These are phyloP conservation scores for Heliophila coronopifolia DNA, from an alignment of 441 rosid genomes.

Conservation along the genomic window DNA sequence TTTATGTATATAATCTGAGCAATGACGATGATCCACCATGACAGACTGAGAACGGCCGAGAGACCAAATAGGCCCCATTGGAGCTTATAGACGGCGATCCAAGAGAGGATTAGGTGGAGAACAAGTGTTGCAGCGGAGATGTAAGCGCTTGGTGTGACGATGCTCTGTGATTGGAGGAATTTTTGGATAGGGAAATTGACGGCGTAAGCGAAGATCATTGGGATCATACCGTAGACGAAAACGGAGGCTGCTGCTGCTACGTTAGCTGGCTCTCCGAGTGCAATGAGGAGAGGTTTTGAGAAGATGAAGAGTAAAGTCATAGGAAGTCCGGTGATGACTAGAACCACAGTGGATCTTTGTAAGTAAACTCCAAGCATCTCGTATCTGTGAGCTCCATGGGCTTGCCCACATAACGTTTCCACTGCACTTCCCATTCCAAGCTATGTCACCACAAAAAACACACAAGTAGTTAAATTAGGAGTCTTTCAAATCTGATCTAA, in stretches of 20 bases:
- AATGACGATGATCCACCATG: slow-evolving; percentile 46
- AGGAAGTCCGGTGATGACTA: slow-evolving; percentile 33
- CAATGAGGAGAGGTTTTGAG: no score
- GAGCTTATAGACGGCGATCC: slow-evolving; percentile 34
- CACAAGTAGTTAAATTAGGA: no score
- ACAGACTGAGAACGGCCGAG: slow-evolving; percentile 40
- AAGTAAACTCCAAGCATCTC: slow-evolving; percentile 41
- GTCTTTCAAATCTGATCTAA: no score
- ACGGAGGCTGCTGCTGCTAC: no score
- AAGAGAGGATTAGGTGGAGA: slow-evolving; percentile 35
- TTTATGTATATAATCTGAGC: slow-evolving; percentile 34
- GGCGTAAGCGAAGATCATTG: slow-evolving; percentile 45
- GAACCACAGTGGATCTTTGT: slow-evolving; percentile 44
- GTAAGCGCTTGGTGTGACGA: slow-evolving; percentile 42
- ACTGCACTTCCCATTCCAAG: slow-evolving; percentile 55
- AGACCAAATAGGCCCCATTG: slow-evolving; percentile 42
- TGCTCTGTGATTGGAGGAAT: slow-evolving; percentile 48
- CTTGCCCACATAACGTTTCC: slow-evolving; percentile 53
- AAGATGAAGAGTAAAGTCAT: slow-evolving; percentile 38
- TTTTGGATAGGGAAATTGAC: slow-evolving; percentile 45
- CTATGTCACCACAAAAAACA: no score
- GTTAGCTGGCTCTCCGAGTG: no score
- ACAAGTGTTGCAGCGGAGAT: slow-evolving; percentile 36
- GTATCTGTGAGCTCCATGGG: slow-evolving; percentile 38
- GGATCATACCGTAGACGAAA: slow-evolving; percentile 45